A percentile compares a stretch with the other conserved stretches of the same genome.
Evolutionary conservation across 352 stramenopile genomes (phyloP).

Genomic region (Pythium grandisporangium): DNA sequence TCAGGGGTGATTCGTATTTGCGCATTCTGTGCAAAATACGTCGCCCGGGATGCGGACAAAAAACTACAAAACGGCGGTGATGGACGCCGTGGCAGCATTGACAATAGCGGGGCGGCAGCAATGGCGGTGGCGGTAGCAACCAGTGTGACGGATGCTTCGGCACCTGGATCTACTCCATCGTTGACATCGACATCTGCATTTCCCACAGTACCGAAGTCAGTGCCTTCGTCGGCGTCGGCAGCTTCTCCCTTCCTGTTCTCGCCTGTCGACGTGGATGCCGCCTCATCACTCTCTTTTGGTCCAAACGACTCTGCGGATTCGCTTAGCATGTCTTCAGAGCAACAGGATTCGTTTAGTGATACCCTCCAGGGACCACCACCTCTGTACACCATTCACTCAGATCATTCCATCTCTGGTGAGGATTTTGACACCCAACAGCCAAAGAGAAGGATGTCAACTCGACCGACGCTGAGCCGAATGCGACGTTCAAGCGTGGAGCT

Average conservation of each 20-base stretch:
- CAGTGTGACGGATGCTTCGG: too few relatives aligned
- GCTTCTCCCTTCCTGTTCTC: constrained; percentile 14
- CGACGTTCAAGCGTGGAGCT: constrained; percentile 61
- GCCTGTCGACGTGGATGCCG: background rate
- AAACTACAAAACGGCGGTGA: constrained; percentile 10
- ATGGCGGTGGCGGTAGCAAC: background rate
- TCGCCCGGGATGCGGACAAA: constrained; percentile 21
- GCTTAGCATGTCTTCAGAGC: too few relatives aligned
- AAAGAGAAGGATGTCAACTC: too few relatives aligned
- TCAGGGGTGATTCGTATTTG: constrained; percentile 57
- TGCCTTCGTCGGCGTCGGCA: background rate
- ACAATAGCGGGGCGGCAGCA: background rate
- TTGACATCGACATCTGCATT: background rate
- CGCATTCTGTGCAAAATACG: constrained; percentile 58
- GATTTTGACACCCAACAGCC: constrained; percentile 2
- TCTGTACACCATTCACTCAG: constrained; percentile 21
- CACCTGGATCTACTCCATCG: too few relatives aligned
- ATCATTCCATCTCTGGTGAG: constrained; percentile 19
- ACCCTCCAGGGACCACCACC: constrained; percentile 3
- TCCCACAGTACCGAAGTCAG: background rate
- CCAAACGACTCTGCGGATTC: too few relatives aligned
- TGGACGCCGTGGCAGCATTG: background rate
- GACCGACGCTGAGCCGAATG: too few relatives aligned
- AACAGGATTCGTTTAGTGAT: too few relatives aligned
- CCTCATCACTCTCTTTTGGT: background rate